A percentile compares a stretch with the other conserved stretches of the same genome.
phyloP scores from a whole-genome alignment of 805 yeast species.

The Ogataea paradorogensis region DNA sequence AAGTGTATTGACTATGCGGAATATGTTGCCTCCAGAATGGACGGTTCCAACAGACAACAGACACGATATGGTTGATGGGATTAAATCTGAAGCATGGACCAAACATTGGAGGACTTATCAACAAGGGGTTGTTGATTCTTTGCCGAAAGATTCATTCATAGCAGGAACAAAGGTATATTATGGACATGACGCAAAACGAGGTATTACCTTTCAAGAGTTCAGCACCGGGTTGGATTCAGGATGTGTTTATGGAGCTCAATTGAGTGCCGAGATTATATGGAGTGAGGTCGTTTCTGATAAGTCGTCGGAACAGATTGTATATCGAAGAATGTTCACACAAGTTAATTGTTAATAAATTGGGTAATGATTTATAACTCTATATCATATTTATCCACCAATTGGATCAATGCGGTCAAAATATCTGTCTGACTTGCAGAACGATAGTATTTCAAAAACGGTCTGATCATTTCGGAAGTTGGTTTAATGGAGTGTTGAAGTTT shows the following conservation, averaged over 20 bases:
- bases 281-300: conserved; percentile 23
- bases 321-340: conserved; percentile 27
- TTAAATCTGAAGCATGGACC: conserved; percentile 33
- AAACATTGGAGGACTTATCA: conserved; percentile 33
- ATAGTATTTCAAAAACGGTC: conserved; percentile 15
- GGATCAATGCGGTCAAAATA: conserved; percentile 13
- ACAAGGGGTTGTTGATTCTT: conserved; percentile 8
- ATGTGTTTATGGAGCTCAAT: conserved; percentile 71
- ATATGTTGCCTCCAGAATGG: conserved; percentile 63
- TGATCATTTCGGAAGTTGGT: conserved; percentile 17
- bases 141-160: conserved; percentile 13
- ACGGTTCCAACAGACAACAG: conserved; percentile 50
- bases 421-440: conserved; percentile 7
- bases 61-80: conserved; percentile 27
- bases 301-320: conserved; percentile 19
- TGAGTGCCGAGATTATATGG: conserved; percentile 61
- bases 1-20: conserved; percentile 67
- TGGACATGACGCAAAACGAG: conserved; percentile 87
- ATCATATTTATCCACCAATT: conserved; percentile 16
- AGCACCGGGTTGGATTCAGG: conserved; percentile 82
- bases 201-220: conserved; percentile 60
- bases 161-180: conserved; percentile 54
- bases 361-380: conserved; percentile 10
- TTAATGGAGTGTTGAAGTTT: conserved; percentile 14
- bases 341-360: conserved; percentile 26